phyloP scores from a whole-genome alignment of 1,284 basidiomycete genomes.

The Marasmius oreades region DNA sequence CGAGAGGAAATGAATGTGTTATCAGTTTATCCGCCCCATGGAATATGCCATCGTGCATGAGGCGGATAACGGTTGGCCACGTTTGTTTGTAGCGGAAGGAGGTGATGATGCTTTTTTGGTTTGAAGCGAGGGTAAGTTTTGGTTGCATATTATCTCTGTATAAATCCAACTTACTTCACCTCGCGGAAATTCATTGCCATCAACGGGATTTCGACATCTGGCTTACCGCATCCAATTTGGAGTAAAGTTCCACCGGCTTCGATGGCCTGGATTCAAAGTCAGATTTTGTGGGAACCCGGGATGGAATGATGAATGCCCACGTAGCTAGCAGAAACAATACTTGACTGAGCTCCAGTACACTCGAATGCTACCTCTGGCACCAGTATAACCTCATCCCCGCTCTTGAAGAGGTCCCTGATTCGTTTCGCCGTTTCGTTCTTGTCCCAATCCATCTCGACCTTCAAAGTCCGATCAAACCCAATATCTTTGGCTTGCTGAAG shows the following conservation, averaged over 20 bases:
- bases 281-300: background rate
- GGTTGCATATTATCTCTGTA: slow-evolving; percentile 1
- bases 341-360: slow-evolving; percentile 45
- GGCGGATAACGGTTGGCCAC: slow-evolving; percentile 50
- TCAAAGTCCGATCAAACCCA: slow-evolving; percentile 10
- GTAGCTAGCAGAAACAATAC: slow-evolving; percentile 20
- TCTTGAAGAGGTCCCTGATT: slow-evolving; percentile 6
- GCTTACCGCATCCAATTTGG: slow-evolving; percentile 20
- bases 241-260: slow-evolving; percentile 22
- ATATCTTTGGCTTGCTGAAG: slow-evolving; percentile 10
- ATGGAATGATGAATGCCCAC: background rate
- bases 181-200: slow-evolving; percentile 22
- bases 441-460: slow-evolving; percentile 10
- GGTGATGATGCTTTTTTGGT: slow-evolving; percentile 11
- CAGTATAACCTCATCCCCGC: slow-evolving; percentile 1
- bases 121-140: background rate
- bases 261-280: slow-evolving; percentile 9
- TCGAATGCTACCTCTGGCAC: slow-evolving; percentile 30
- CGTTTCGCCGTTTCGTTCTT: slow-evolving; percentile 6
- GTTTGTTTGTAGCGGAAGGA: slow-evolving; percentile 21
- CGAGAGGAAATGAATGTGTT: slow-evolving; percentile 50
- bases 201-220: slow-evolving; percentile 20
- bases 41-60: slow-evolving; percentile 40
- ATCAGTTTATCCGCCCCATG: slow-evolving; percentile 54
- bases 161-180: slow-evolving; percentile 20